Evolutionary conservation across 805 yeast species (phyloP).

Genomic region (Wickerhamiella allomyrinae): DNA sequence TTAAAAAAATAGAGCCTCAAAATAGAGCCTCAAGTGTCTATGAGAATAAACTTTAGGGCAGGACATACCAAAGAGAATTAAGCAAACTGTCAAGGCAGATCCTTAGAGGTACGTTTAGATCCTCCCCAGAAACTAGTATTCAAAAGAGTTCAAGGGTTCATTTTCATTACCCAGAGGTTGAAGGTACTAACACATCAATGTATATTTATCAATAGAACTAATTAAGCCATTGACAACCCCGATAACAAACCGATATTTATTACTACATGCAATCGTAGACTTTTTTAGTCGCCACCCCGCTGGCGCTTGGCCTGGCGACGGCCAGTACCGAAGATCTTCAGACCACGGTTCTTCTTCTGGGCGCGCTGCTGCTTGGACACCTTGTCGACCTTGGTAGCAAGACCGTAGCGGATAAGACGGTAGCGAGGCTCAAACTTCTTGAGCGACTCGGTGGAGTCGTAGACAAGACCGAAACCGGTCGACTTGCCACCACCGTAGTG

Average conservation of each 20-base stretch:
- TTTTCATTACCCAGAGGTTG: too few species aligned
- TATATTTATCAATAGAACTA: too few species aligned
- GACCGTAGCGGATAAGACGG: conserved; percentile 98
- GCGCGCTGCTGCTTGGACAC: conserved; percentile 99
- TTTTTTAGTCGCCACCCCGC: conserved; percentile 13
- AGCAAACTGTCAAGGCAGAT: too few species aligned
- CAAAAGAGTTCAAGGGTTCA: too few species aligned
- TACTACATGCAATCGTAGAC: conserved; percentile 11
- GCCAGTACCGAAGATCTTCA: conserved; percentile 98
- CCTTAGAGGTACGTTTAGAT: too few species aligned
- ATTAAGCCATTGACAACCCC: not conserved
- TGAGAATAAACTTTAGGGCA: too few species aligned
- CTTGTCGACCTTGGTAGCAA: conserved; percentile 91
- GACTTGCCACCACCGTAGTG: conserved; percentile 99
- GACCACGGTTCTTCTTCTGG: conserved; percentile 98
- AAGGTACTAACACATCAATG: too few species aligned
- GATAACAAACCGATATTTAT: conserved; percentile 3
- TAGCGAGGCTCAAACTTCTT: conserved; percentile 98
- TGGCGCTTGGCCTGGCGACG: conserved; percentile 68
- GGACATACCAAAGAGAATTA: too few species aligned
- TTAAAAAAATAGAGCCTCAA: too few species aligned
- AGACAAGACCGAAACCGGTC: conserved; percentile 97
- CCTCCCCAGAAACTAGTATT: too few species aligned
- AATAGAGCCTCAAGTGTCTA: too few species aligned
- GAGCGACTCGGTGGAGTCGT: conserved; percentile 95